phyloP scores from a whole-genome alignment of 306 rosid species.

The Rosa multiflora region DNA sequence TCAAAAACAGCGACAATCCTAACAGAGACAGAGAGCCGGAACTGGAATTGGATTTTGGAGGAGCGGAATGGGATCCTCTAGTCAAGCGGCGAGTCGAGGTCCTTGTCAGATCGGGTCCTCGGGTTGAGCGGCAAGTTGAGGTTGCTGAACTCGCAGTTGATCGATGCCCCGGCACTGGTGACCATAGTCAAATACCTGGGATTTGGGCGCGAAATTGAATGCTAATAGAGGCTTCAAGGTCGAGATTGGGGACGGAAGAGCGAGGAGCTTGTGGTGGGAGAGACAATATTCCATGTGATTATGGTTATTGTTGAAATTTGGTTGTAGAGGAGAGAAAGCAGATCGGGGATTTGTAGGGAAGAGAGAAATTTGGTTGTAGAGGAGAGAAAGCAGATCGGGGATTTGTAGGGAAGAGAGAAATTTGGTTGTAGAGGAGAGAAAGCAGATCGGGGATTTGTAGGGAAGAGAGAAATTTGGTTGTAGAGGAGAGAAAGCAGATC shows the following conservation, averaged over 20 bases:
- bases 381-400: too few relatives aligned
- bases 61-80: too few relatives aligned
- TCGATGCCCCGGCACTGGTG: conserved; percentile 35
- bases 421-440: too few relatives aligned
- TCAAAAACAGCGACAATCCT: conserved; percentile 83
- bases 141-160: conserved; percentile 51
- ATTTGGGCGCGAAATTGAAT: not conserved
- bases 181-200: conserved; percentile 22
- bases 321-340: not conserved
- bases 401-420: too few relatives aligned
- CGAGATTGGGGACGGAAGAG: conserved; percentile 17
- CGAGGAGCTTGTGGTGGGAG: conserved; percentile 26
- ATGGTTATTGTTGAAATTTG: not conserved
- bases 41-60: too few relatives aligned
- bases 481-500: too few relatives aligned
- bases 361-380: too few relatives aligned
- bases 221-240: conserved; percentile 7
- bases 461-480: too few relatives aligned
- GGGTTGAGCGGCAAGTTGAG: conserved; percentile 71
- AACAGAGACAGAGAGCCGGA: conserved; percentile 20
- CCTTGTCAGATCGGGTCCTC: conserved; percentile 58
- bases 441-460: too few relatives aligned
- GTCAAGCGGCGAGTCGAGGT: conserved; percentile 29
- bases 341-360: too few relatives aligned
- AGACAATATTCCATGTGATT: conserved; percentile 43